Evolutionary conservation across 225 moss, liverwort and hornwort genomes (phyloP), one percentile per base, ranked within the genome.

Genomic region (Anthoceros angustus): DNA sequence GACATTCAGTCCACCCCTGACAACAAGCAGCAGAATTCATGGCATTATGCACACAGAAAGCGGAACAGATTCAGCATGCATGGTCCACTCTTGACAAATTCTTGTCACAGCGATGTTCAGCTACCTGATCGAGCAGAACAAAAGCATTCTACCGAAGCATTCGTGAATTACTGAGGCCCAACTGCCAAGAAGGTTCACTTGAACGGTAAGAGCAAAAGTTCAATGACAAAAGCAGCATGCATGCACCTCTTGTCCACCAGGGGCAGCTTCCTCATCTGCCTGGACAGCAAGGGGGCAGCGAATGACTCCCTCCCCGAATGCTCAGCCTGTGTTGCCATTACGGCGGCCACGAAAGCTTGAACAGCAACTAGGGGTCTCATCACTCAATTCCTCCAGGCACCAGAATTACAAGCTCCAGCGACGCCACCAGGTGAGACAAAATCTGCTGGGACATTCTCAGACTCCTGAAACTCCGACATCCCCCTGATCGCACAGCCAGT

Each of bases 1-100:
- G 64, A 94, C 93, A 66, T 94, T 94, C 61, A 93, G 74, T n/a
- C 90, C 80, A n/a, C 93, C 93, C 73, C 83, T 92, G 78, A 65
- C 72, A 68, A 55, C 7, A 45, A 16, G 48, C 1, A 20, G 10
- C 55, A 61, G 66, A 11, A 15, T 55, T 43, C 39, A 64, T 20
- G 24, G 9, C 21, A 72, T 32, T 4, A 32, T 1, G 32, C 32
- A 32, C 4, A 1, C 32, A 32, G 49, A 23, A 23, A 23, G 18
- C n/a, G 55, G 5, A 55, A 18, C 55, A 20, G 0, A 0, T 2
- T 55, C 0, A 20, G 55, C 55, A 7, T 55, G 14, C 55, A 23
- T 3, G 23, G 14, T 15, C 55, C 4, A 55, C 6, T 55, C 5
- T 55, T 7, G 1, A 55, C 10, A 55, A 18, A 55, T 23, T 55